Base-by-base conservation (phyloP, 768 basidiomycete species). In the Kwoniella botswanensis region DNA sequence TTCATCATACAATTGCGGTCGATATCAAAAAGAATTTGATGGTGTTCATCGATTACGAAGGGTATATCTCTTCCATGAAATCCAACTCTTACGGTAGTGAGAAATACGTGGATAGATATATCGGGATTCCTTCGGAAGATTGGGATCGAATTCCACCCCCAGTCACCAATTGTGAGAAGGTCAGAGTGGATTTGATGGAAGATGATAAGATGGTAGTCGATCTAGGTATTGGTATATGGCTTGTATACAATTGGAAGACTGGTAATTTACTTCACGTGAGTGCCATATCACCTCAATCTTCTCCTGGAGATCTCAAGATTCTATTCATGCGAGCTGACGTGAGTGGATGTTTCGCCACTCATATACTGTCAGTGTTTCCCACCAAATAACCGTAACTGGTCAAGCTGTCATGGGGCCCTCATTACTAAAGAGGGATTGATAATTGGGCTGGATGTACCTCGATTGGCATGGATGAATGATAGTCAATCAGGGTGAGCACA, bases 11-110 rank as follows among this genome's bases (percentile, higher is more conserved):
- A 10, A 10, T 58, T 10, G 12, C 26, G 12, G 53, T 58, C 7
- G 56, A 58, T 35, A 58, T 58, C 26, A 58, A 58, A 10, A 58
- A 18, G 10, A 24, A 58, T 58, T 18, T 58, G 26, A 29, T 58
- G 11, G 22, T 58, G 10, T 21, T 26, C 22, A 29, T 29, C 5
- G 56, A 58, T 26, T 6, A 21, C 10, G 2, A 17, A 18, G 54
- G 54, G 15, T 18, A 18, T 10, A 55, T 55, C 54, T 18, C 15
- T 55, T 55, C 22, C 9, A 3, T 55, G 10, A 55, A 55, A 55
- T 10, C 9, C 17, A 55, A 55, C 22, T 55, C 54, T 55, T 55
- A 21, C 10, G n/a, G 12, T n/a, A 50, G n/a, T 50, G 46, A 13
- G 46, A 50, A 50, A 12, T 13, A 50, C 46, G 46, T 50, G 46